phyloP scores from a whole-genome alignment of 176 grass and related monocot genomes.

The Oropetium thomaeum region DNA sequence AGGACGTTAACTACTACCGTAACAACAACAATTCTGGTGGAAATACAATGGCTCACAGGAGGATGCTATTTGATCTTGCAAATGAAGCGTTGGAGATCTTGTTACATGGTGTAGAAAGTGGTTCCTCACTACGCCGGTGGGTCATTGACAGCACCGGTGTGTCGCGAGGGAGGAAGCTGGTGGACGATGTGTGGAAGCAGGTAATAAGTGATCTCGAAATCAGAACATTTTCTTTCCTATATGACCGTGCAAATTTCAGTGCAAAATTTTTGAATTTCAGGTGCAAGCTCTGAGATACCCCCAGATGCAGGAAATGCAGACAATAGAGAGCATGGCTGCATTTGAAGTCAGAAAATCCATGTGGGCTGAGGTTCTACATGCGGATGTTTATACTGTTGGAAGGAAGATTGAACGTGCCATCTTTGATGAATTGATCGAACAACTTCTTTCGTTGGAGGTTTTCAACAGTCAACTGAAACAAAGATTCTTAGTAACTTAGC shows the following conservation, averaged over 20 bases:
- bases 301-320: conserved; percentile 42
- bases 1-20: conserved; percentile 56
- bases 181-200: conserved; percentile 54
- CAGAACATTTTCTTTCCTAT: background rate
- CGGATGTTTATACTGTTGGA: conserved; percentile 45
- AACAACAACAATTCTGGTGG: background rate
- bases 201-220: background rate
- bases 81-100: conserved; percentile 56
- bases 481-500: background rate
- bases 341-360: conserved; percentile 37
- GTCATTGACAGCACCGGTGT: conserved; percentile 9
- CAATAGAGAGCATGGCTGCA: conserved; percentile 43
- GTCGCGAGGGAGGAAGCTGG: conserved; percentile 29
- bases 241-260: background rate
- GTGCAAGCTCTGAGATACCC: conserved; percentile 40
- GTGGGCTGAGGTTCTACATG: conserved; percentile 32
- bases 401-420: conserved; percentile 53
- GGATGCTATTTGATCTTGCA: conserved; percentile 67
- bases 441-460: conserved; percentile 31
- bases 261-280: conserved; percentile 10
- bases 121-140: conserved; percentile 41
- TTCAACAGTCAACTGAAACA: background rate
- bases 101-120: conserved; percentile 4
- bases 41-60: conserved; percentile 32
- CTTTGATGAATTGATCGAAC: conserved; percentile 42